A percentile compares a stretch with the other conserved stretches of the same genome.
These are phyloP conservation scores for Pulicaria dysenterica DNA, from an alignment of 129 eudicot genomes.

Conservation along the genomic window DNA sequence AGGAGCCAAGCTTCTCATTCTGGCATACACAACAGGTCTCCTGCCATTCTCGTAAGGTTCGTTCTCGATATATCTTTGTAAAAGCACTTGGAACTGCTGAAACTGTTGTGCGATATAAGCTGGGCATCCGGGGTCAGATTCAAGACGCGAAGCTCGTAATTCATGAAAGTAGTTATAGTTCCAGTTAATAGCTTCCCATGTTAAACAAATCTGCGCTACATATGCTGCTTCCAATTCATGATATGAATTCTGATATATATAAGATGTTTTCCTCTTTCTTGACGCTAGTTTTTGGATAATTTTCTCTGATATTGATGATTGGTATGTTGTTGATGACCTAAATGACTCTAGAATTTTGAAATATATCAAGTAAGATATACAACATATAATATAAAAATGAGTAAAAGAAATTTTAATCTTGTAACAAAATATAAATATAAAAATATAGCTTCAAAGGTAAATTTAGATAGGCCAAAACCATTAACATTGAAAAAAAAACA, in stretches of 20 bases:
- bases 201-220: slow-evolving; percentile 84
- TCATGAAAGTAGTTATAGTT: slow-evolving; percentile 75
- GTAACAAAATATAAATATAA: neutral
- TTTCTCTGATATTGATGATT: slow-evolving; percentile 80
- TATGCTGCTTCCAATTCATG: slow-evolving; percentile 83
- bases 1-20: slow-evolving; percentile 84
- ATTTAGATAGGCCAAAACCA: no score
- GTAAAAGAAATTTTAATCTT: neutral
- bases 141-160: slow-evolving; percentile 55
- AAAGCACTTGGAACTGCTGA: slow-evolving; percentile 88
- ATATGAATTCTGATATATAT: slow-evolving; percentile 59
- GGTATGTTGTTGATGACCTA: slow-evolving; percentile 69
- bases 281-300: slow-evolving; percentile 59
- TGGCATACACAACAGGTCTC: slow-evolving; percentile 82
- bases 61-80: slow-evolving; percentile 82
- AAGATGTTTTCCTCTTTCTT: slow-evolving; percentile 46
- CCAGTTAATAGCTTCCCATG: slow-evolving; percentile 98
- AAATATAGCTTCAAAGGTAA: neutral
- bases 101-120: slow-evolving; percentile 88
- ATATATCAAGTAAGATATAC: slow-evolving; percentile 4
- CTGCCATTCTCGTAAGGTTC: slow-evolving; percentile 89
- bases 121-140: slow-evolving; percentile 81
- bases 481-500: neutral
- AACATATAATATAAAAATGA: neutral
- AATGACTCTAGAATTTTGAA: slow-evolving; percentile 57